Conservation (phyloP, 163 green algal genomes). For the Volvox carteri region DNA sequence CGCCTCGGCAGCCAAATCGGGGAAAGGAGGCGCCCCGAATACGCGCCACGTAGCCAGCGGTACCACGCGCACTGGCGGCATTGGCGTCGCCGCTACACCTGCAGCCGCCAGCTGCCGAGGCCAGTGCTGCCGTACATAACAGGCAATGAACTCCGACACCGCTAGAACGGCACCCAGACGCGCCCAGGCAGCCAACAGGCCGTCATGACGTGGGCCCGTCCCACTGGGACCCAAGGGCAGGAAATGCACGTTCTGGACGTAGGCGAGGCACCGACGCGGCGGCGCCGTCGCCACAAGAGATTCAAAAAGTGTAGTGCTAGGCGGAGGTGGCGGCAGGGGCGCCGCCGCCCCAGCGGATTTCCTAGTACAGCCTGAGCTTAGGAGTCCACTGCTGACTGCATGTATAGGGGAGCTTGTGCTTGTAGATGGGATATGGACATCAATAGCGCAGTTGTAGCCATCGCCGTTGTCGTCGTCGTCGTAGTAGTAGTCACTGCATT, state of each 20-base stretch:
- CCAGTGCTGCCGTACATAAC: constrained; percentile 56
- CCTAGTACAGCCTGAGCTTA: too few relatives aligned
- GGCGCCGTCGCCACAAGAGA: constrained; percentile 7
- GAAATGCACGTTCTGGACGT: constrained; percentile 76
- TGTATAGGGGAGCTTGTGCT: too few relatives aligned
- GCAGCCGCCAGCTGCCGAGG: background rate
- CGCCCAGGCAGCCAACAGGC: constrained; percentile 58
- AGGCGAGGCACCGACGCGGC: constrained; percentile 34
- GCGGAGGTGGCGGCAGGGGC: background rate
- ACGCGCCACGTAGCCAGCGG: constrained; percentile 57
- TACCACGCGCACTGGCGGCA: constrained; percentile 15
- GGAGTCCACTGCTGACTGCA: too few relatives aligned
- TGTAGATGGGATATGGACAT: too few relatives aligned
- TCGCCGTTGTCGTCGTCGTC: too few relatives aligned
- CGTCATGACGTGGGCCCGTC: constrained; percentile 22
- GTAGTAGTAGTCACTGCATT: too few relatives aligned
- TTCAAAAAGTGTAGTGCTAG: constrained; percentile 32
- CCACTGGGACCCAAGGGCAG: constrained; percentile 67
- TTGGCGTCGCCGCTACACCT: background rate
- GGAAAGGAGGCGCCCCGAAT: constrained; percentile 51
- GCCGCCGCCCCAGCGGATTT: too few relatives aligned
- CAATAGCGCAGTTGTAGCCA: too few relatives aligned
- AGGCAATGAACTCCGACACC: constrained; percentile 64
- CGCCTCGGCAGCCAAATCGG: constrained; percentile 30
- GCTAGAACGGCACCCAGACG: constrained; percentile 52